Conservation (phyloP, 345 rosid species). For the Citropsis articulata region DNA sequence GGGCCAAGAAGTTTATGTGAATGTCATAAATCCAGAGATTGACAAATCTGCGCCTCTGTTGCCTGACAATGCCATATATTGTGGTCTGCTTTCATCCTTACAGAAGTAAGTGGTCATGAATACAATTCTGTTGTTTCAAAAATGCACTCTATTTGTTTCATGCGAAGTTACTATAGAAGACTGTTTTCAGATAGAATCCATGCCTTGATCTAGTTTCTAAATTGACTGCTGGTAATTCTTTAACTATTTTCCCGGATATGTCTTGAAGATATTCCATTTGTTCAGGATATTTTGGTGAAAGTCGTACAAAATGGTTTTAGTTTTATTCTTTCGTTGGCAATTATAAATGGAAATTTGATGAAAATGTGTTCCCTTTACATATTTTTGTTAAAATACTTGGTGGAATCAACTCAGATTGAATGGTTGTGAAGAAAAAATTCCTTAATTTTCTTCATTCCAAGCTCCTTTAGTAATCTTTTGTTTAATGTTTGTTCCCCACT, state of each 20-base stretch:
- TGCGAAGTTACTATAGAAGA: not conserved
- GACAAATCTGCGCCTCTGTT: conserved; percentile 52
- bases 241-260: not conserved
- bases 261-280: not conserved
- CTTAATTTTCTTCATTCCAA: not conserved
- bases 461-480: not conserved
- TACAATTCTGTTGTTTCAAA: not conserved
- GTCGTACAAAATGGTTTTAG: not conserved
- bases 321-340: not conserved
- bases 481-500: conserved; percentile 1
- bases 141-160: not conserved
- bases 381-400: not conserved
- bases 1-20: conserved; percentile 80
- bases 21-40: conserved; percentile 63
- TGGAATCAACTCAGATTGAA: not conserved
- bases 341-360: not conserved
- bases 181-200: not conserved
- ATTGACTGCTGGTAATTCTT: not conserved
- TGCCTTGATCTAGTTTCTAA: not conserved
- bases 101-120: conserved; percentile 59
- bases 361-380: not conserved
- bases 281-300: not conserved
- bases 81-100: conserved; percentile 73
- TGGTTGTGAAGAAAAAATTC: not conserved
- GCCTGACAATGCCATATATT: conserved; percentile 73